Evolutionary conservation across 345 rosid genomes (phyloP).

Genomic region (Pistacia atlantica): DNA sequence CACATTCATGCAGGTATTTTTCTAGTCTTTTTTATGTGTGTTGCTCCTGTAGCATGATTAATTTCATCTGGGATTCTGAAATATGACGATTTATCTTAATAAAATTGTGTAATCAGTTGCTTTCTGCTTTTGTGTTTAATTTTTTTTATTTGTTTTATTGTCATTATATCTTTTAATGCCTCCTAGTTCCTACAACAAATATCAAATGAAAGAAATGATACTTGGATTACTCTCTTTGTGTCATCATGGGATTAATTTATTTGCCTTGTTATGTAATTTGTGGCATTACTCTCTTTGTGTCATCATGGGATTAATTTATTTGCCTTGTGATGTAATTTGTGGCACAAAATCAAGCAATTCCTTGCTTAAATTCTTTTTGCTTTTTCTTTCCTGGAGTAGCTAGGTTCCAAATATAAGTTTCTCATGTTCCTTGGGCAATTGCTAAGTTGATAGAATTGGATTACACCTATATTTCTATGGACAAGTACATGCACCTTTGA

Average conservation of each 20-base stretch:
- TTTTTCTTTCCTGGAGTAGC: neutral
- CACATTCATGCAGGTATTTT: constrained; percentile 92
- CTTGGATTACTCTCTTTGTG: neutral
- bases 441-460: constrained; percentile 4
- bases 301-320: neutral
- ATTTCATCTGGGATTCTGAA: constrained; percentile 1
- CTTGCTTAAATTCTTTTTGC: neutral
- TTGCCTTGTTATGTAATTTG: no score
- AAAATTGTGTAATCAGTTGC: neutral
- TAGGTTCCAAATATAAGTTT: neutral
- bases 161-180: neutral
- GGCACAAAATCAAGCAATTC: neutral
- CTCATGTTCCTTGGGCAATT: neutral
- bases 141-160: neutral
- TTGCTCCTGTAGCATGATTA: constrained; percentile 17
- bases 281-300: neutral
- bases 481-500: neutral
- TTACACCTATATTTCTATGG: neutral
- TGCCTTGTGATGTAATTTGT: no score
- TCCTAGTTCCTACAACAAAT: neutral
- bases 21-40: neutral
- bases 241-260: neutral
- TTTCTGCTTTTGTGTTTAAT: neutral
- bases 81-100: neutral
- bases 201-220: neutral